A percentile compares a stretch with the other conserved stretches of the same genome.
phyloP scores from a whole-genome alignment of 805 yeast species.

The Osmozyma mogii region DNA sequence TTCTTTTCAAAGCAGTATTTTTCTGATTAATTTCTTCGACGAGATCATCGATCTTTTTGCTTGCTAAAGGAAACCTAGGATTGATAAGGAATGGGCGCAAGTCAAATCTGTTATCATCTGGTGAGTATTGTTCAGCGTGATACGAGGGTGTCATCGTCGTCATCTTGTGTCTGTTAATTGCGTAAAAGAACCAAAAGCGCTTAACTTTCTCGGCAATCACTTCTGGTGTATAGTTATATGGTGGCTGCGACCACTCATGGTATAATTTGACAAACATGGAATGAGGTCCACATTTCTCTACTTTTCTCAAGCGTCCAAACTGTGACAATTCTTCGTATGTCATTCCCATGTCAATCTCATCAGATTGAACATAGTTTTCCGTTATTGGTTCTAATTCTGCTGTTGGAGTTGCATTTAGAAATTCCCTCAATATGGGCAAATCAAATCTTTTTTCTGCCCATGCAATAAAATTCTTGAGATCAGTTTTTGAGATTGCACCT shows the following conservation, averaged over 20 bases:
- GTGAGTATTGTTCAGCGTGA: constrained; percentile 97
- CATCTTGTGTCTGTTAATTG: constrained; percentile 93
- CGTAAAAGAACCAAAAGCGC: constrained; percentile 85
- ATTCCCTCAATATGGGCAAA: constrained; percentile 68
- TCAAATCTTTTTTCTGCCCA: constrained; percentile 68
- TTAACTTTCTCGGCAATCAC: constrained; percentile 90
- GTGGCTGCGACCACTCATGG: constrained; percentile 84
- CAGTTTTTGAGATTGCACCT: constrained; percentile 97
- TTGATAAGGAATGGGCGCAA: constrained; percentile 90
- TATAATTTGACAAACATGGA: constrained; percentile 86
- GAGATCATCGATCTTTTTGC: constrained; percentile 76
- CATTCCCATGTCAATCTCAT: constrained; percentile 98
- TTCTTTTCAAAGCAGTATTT: constrained; percentile 18
- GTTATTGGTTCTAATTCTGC: constrained; percentile 98
- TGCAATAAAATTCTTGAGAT: constrained; percentile 74
- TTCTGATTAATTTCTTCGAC: constrained; percentile 50
- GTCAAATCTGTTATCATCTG: constrained; percentile 96
- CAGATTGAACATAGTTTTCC: constrained; percentile 85
- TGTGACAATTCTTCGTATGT: constrained; percentile 88
- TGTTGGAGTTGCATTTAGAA: constrained; percentile 89
- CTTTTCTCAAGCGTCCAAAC: constrained; percentile 86
- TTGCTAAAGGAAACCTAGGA: constrained; percentile 85
- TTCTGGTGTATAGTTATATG: constrained; percentile 58
- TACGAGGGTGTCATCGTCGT: constrained; percentile 96
- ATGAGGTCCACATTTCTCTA: constrained; percentile 93